These are phyloP conservation scores for Geotrichum candidum DNA, from an alignment of 1,139 yeast genomes.

Conservation along the genomic window DNA sequence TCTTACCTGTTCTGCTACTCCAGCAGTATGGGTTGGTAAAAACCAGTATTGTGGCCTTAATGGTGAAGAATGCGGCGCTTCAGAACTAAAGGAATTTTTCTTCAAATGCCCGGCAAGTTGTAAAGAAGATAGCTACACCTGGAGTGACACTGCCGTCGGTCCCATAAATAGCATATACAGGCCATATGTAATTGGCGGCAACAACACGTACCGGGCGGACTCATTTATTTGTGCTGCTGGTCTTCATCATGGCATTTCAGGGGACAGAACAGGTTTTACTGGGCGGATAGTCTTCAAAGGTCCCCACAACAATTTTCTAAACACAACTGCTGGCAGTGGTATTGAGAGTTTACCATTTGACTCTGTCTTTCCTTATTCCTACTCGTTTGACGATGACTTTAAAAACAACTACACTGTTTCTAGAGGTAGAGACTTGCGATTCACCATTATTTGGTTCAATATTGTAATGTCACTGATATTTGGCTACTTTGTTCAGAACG, in stretches of 20 bases:
- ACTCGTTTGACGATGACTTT: constrained; percentile 43
- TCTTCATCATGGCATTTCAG: constrained; percentile 72
- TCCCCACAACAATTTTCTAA: constrained; percentile 43
- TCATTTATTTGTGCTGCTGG: constrained; percentile 90
- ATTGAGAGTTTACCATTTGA: constrained; percentile 56
- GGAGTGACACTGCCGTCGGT: constrained; percentile 74
- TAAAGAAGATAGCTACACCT: constrained; percentile 70
- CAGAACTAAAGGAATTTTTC: constrained; percentile 43
- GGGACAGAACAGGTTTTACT: constrained; percentile 77
- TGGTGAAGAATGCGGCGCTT: constrained; percentile 49
- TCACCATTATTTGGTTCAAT: constrained; percentile 51
- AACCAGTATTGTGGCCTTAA: constrained; percentile 72
- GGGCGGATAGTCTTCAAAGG: constrained; percentile 60
- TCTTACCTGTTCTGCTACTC: constrained; percentile 31
- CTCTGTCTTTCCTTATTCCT: constrained; percentile 73
- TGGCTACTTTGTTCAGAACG: constrained; percentile 54
- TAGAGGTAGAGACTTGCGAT: constrained; percentile 65
- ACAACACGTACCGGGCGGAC: constrained; percentile 72
- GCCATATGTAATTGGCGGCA: constrained; percentile 72
- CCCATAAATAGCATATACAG: constrained; percentile 58
- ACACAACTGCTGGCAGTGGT: constrained; percentile 40
- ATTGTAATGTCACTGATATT: constrained; percentile 46
- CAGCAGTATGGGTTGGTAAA: constrained; percentile 59
- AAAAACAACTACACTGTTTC: constrained; percentile 30
- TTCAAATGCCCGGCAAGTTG: constrained; percentile 89